These are phyloP conservation scores for Arthrobotrys musiformis DNA, from an alignment of 2,329 filamentous ascomycete species.

Conservation along the genomic window DNA sequence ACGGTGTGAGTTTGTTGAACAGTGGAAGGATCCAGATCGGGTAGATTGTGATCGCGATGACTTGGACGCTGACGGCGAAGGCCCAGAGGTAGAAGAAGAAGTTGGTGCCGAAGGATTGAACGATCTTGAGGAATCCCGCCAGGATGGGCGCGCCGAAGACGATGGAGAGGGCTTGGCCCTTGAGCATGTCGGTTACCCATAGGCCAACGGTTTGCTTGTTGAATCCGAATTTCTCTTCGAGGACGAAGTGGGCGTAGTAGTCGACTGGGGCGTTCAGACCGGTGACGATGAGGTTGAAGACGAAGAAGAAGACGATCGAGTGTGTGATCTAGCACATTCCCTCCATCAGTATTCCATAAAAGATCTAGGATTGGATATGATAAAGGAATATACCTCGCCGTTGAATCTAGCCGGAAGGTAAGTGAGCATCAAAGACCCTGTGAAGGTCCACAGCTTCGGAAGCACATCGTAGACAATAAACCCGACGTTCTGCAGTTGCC, in stretches of 20 bases:
- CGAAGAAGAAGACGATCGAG: constrained; percentile 89
- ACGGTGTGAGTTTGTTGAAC: constrained; percentile 97
- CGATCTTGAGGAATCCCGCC: constrained; percentile 89
- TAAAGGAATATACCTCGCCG: constrained; percentile 70
- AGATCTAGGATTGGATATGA: background rate
- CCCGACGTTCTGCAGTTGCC: constrained; percentile 85
- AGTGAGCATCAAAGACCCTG: constrained; percentile 77
- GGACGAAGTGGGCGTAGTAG: constrained; percentile 92
- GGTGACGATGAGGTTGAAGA: constrained; percentile 84
- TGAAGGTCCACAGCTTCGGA: constrained; percentile 86
- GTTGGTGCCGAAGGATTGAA: constrained; percentile 88
- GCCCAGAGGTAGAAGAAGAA: constrained; percentile 99
- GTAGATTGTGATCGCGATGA: constrained; percentile 96
- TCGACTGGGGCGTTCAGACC: constrained; percentile 80
- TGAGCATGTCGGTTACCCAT: constrained; percentile 90
- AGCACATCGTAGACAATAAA: constrained; percentile 92
- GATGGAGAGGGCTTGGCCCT: constrained; percentile 83
- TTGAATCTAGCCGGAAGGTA: constrained; percentile 82
- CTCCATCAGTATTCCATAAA: background rate
- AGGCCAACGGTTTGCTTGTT: constrained; percentile 95
- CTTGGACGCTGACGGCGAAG: constrained; percentile 86
- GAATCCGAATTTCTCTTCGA: constrained; percentile 97
- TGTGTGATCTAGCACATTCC: constrained; percentile 74
- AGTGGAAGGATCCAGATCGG: constrained; percentile 91
- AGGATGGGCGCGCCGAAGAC: constrained; percentile 87